A percentile compares a stretch with the other conserved stretches of the same genome.
These are phyloP conservation scores for Polyporus tsugae DNA, from an alignment of 1,284 basidiomycete genomes.

Conservation along the genomic window DNA sequence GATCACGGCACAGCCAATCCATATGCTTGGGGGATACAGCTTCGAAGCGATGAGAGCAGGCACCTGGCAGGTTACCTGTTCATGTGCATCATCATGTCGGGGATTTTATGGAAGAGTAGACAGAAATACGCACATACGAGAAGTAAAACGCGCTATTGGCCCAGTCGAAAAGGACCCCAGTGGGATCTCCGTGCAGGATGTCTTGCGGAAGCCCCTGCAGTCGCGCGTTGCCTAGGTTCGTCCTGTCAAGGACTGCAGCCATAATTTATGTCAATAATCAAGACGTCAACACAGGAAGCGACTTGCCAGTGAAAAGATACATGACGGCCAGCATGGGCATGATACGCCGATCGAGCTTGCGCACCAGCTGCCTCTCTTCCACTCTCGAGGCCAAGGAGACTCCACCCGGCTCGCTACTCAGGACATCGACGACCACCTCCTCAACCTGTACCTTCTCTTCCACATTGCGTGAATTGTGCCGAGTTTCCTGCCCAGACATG, in stretches of 20 bases:
- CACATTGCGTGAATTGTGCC: too few relatives aligned
- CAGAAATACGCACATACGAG: slow-evolving; percentile 62
- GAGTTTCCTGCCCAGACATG: background rate
- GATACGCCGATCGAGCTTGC: slow-evolving; percentile 69
- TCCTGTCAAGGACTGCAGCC: slow-evolving; percentile 69
- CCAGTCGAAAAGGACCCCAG: slow-evolving; percentile 76
- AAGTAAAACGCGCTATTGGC: slow-evolving; percentile 79
- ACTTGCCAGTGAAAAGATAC: slow-evolving; percentile 75
- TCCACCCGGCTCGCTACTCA: background rate
- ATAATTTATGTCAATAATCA: background rate
- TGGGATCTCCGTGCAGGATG: slow-evolving; percentile 70
- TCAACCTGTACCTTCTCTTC: background rate
- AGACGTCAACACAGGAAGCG: background rate
- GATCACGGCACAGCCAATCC: slow-evolving; percentile 70
- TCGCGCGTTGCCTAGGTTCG: slow-evolving; percentile 80
- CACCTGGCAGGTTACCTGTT: slow-evolving; percentile 72
- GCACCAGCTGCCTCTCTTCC: slow-evolving; percentile 62
- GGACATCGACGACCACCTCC: background rate
- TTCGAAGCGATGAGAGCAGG: slow-evolving; percentile 74
- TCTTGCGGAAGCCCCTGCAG: slow-evolving; percentile 74
- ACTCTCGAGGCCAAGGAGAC: background rate
- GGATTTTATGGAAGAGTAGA: background rate
- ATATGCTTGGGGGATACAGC: slow-evolving; percentile 68
- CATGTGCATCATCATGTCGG: background rate
- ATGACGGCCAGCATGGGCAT: slow-evolving; percentile 70